phyloP scores from a whole-genome alignment of 179 eudicot genomes.

The Beta corolliflora region DNA sequence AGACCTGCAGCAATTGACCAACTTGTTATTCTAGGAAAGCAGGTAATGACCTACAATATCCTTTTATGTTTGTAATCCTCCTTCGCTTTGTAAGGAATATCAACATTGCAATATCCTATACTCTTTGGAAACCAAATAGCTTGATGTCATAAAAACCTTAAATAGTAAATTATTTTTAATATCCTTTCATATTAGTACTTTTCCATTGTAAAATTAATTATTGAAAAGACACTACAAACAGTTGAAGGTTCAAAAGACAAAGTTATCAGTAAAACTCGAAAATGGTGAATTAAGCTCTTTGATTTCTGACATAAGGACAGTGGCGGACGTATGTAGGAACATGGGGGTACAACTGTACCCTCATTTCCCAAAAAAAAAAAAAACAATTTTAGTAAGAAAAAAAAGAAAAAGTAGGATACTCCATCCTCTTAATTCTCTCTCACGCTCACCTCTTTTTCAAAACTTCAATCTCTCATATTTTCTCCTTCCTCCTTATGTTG shows the following conservation, averaged over 20 bases:
- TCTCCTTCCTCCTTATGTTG: no score
- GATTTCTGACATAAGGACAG: not conserved
- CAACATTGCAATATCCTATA: not conserved
- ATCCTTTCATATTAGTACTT: not conserved
- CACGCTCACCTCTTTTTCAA: no score
- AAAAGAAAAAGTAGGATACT: no score
- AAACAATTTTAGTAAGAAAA: no score
- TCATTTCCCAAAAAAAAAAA: no score
- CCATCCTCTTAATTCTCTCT: no score
- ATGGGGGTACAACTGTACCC: no score
- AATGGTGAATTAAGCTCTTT: not conserved
- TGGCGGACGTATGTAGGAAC: no score
- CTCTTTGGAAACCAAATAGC: not conserved
- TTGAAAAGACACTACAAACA: not conserved
- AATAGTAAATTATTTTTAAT: not conserved
- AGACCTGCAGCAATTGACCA: slow-evolving; percentile 99
- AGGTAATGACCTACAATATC: slow-evolving; percentile 42
- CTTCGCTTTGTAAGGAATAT: not conserved
- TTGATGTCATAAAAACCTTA: not conserved
- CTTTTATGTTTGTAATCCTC: not conserved
- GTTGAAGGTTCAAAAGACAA: not conserved
- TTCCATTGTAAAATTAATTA: no score
- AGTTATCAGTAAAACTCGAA: not conserved
- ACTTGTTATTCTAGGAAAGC: slow-evolving; percentile 83
- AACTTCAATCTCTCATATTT: no score